Percentiles rank a stretch among this genome's conserved stretches.
phyloP scores from a whole-genome alignment of 1,139 yeast species.

The Zygosaccharomyces sapae region DNA sequence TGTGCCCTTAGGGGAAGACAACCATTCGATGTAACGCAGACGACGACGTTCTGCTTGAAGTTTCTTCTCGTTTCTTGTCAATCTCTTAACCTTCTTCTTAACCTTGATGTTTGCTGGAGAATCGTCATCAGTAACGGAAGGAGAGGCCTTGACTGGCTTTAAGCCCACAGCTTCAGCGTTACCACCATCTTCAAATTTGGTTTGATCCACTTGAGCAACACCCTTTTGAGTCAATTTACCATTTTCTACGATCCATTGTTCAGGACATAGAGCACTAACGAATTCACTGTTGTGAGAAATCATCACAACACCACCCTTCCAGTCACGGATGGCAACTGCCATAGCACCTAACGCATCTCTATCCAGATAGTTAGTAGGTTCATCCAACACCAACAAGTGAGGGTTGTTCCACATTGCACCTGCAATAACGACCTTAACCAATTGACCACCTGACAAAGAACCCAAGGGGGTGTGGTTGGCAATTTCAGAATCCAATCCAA shows the following conservation, averaged over 20 bases:
- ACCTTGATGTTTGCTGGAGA: constrained; percentile 96
- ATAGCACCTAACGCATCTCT: constrained; percentile 96
- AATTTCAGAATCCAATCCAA: constrained; percentile 95
- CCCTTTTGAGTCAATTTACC: constrained; percentile 88
- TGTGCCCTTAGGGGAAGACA: constrained; percentile 93
- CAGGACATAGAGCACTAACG: constrained; percentile 96
- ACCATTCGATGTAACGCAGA: constrained; percentile 90
- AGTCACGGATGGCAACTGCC: constrained; percentile 94
- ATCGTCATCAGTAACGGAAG: constrained; percentile 60
- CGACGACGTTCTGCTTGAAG: constrained; percentile 90
- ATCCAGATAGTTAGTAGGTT: constrained; percentile 97
- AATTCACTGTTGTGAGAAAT: constrained; percentile 96
- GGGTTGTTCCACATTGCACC: constrained; percentile 99
- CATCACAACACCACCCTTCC: constrained; percentile 98
- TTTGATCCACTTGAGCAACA: constrained; percentile 63
- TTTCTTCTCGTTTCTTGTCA: constrained; percentile 95
- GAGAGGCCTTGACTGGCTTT: constrained; percentile 40
- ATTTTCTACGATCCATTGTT: constrained; percentile 95
- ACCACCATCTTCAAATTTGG: constrained; percentile 78
- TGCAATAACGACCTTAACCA: constrained; percentile 96
- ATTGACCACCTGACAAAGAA: constrained; percentile 94
- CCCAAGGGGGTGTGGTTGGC: constrained; percentile 98
- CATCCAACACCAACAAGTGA: constrained; percentile 93
- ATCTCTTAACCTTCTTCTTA: constrained; percentile 86
- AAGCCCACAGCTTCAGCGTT: constrained; percentile 46